Evolutionary conservation across 441 rosid species (phyloP), one percentile per base, ranked within the genome.

Genomic region (Dalechampia spathulata): DNA sequence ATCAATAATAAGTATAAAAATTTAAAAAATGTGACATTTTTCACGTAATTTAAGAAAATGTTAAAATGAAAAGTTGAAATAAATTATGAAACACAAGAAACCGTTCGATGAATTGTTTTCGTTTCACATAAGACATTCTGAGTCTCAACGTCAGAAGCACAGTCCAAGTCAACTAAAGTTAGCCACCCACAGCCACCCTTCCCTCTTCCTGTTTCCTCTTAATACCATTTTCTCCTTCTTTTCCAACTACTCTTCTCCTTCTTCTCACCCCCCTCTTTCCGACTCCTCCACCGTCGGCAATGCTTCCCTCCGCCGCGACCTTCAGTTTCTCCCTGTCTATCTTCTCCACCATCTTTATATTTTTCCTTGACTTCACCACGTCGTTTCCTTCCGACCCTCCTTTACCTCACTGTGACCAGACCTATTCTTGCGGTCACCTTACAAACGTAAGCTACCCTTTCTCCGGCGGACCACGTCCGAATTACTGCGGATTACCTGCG

Each of bases 381-480:
- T 21, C 57, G 12, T 20, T 20, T 48, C 7, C 63, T 15, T 21
- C 66, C 16, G 9, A 10, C 23, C 49, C 34, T 30, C 8, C 42
- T 51, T 51, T 55, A 50, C 8, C 61, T 48, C 7, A 62, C 59
- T 72, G 75, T 52, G 21, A 26, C 41, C 49, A 38, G 0, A 57
- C 45, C 57, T 55, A 68, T 75, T 65, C 55, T 19, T 72, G 79
- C 45, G 77, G 78, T 1, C 12, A 28, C 50, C 43, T 75, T 34
- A 46, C 10, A 2, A 52, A 67, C 64, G 21, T 69, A 45, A 8
- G 68, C 52, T 72, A 67, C 70, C 79, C 79, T 50, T 74, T 78
- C 75, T 64, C 68, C 42, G 72, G 73, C 57, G 75, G 71, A 52
- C 21, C 16, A 19, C 73, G 67, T 26, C 82, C 79, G 6, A 19